Evolutionary conservation across 2,329 filamentous ascomycete species (phyloP), one percentile per base, ranked within the genome.

Genomic region (Phialophora tarda): DNA sequence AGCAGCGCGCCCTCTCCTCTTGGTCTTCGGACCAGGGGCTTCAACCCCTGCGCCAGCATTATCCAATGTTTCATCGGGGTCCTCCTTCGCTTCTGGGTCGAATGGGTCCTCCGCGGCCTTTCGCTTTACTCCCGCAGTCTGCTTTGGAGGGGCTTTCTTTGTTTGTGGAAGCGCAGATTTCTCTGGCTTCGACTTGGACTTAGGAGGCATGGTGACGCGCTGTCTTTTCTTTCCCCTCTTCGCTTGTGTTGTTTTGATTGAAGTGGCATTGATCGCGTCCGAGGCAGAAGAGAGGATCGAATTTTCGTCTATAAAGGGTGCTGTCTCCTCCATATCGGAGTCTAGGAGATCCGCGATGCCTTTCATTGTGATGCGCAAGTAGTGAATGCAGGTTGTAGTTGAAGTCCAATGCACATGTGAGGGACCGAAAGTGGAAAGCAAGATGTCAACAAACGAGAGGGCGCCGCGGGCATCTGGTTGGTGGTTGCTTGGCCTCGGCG

Each of bases 91-190:
- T 61, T 79, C 79, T 11, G 75, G 72, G 26, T 61, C 48, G 21
- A 38, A n/a, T n/a, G n/a, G 82, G 47, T 84, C 81, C 62, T 76
- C 64, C 73, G 72, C 73, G 30, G 73, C 74, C 65, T 76, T 78
- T 41, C 72, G 73, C 59, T 77, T 74, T 1, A 73, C 66, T 2
- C 71, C 72, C 7, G 64, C 57, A 4, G 75, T 68, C 57, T 74
- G 75, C 26, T 71, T 71, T 28, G 76, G 81, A 62, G 81, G 79
- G 14, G 78, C 75, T 68, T 84, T 86, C 69, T 84, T 87, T 24
- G 71, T 62, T 6, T 75, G 74, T 68, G 77, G 77, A 58, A 78
- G 14, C 75, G 70, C 77, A 74, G 59, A 76, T 77, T 75, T 79
- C 71, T 50, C 71, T 58, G 71, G 74, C 78, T 73, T 80, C 78